phyloP scores from a whole-genome alignment of 306 rosid genomes.

The Senna tora region DNA sequence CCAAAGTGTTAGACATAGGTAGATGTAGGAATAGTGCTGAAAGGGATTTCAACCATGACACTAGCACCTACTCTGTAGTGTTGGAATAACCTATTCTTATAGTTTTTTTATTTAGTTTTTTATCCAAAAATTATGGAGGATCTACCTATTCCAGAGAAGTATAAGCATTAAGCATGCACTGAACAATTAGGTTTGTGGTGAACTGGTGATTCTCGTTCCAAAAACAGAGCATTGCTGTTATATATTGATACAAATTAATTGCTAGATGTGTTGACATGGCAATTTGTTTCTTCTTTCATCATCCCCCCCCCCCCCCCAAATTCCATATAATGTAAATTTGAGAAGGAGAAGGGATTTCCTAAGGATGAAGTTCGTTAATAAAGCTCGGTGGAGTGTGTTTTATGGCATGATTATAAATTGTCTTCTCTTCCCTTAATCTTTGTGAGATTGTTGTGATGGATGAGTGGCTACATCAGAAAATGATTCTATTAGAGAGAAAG shows the following conservation, averaged over 20 bases:
- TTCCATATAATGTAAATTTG: not conserved
- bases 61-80: too few relatives aligned
- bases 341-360: slow-evolving; percentile 1
- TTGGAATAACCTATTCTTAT: too few relatives aligned
- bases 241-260: not conserved
- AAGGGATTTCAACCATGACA: too few relatives aligned
- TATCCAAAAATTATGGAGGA: too few relatives aligned
- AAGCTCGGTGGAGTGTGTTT: slow-evolving; percentile 8
- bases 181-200: slow-evolving; percentile 22
- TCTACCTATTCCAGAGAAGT: not conserved
- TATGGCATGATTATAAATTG: not conserved
- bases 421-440: not conserved
- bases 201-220: slow-evolving; percentile 27
- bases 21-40: too few relatives aligned
- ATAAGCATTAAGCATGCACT: too few relatives aligned
- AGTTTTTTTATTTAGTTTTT: too few relatives aligned
- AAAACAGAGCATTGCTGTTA: not conserved
- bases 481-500: too few relatives aligned
- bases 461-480: too few relatives aligned
- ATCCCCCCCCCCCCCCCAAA: too few relatives aligned
- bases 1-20: too few relatives aligned
- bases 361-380: not conserved
- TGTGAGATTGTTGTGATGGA: too few relatives aligned
- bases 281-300: not conserved
- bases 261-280: not conserved